Conservation (phyloP, 2,329 filamentous ascomycete genomes). For the Graphilbum ipis-grandicollis region DNA sequence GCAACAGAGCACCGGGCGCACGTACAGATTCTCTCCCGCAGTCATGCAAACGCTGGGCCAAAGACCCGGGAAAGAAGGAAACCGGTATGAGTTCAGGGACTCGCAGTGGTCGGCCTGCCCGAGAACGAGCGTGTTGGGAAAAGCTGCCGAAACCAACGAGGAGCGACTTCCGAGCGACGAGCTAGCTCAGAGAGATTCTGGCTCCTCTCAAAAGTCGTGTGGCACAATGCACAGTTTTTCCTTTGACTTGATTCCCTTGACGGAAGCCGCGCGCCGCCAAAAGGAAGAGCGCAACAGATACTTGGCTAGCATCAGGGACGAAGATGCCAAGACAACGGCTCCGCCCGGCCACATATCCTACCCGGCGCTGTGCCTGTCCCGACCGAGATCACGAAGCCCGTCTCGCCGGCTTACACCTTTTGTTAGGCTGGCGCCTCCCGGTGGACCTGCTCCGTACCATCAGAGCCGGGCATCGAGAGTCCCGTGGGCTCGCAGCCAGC, state of each 20-base stretch:
- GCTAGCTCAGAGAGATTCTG: conserved; percentile 2
- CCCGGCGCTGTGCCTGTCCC: not conserved
- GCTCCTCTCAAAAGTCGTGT: conserved; percentile 6
- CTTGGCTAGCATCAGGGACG: not conserved
- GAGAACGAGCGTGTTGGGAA: not conserved
- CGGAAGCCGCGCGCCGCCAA: conserved; percentile 15
- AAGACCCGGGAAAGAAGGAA: conserved; percentile 1
- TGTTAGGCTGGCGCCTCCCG: not conserved
- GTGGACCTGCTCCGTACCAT: not conserved
- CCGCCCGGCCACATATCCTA: not conserved
- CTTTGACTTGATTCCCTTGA: conserved; percentile 15
- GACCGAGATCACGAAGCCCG: not conserved
- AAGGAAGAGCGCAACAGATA: conserved; percentile 5
- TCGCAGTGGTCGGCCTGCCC: conserved; percentile 2
- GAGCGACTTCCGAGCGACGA: not conserved
- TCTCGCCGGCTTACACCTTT: not conserved
- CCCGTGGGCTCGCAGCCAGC: not conserved
- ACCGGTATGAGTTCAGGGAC: conserved; percentile 7
- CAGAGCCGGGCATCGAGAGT: not conserved
- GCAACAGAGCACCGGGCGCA: conserved; percentile 1
- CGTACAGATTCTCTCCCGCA: conserved; percentile 4
- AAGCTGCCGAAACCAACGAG: no score
- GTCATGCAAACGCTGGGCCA: not conserved
- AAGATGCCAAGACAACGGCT: not conserved
- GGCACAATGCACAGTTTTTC: conserved; percentile 11